Evolutionary conservation across 345 rosid species (phyloP), one percentile per base, ranked within the genome.

Genomic region (Salix suchowensis): DNA sequence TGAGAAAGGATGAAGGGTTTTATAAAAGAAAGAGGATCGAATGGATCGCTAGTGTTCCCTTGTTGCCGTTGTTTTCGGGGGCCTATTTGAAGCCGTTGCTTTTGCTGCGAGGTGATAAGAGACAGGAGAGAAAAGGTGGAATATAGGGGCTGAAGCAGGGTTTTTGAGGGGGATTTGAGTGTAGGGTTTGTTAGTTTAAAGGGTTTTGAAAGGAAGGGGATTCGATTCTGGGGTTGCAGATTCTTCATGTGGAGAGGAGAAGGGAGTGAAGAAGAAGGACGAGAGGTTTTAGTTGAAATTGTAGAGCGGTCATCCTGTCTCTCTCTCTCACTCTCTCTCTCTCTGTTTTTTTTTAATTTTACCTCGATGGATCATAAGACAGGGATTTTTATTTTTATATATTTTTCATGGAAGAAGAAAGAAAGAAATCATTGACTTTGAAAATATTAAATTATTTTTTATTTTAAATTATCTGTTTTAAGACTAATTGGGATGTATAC

Each of bases 1-100:
- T 95, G 92, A 76, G 97, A 80, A 76, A 85, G 82, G 42, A 95
- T 73, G 73, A 82, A 91, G 30, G 98, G 94, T 72, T 74, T 84
- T 82, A 91, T 73, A 44, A 79, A 48, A 32, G 87, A 82, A 72
- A 95, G 83, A 19, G 93, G 81, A 24, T 82, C 80, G 37, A 84
- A 77, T 4, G 80, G n/a, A 68, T 68, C 70, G 54, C 82, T 46
- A 12, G 37, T 19, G 7, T 67, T 15, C 30, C 75, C 66, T 65
- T 42, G 18, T 24, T 15, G 2, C 66, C 18, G 8, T 68, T 73
- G 67, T 12, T 30, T 65, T 4, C 5, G 44, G 52, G 11, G 67
- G 16, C 2, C 66, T 36, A 34, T 48, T 58, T 61, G 60, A 39
- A 40, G 70, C 7, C 28, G 48, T 52, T 73, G 76, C 40, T 30